phyloP scores from a whole-genome alignment of 73 alveolate genomes.

The Symbiodinium pilosum region DNA sequence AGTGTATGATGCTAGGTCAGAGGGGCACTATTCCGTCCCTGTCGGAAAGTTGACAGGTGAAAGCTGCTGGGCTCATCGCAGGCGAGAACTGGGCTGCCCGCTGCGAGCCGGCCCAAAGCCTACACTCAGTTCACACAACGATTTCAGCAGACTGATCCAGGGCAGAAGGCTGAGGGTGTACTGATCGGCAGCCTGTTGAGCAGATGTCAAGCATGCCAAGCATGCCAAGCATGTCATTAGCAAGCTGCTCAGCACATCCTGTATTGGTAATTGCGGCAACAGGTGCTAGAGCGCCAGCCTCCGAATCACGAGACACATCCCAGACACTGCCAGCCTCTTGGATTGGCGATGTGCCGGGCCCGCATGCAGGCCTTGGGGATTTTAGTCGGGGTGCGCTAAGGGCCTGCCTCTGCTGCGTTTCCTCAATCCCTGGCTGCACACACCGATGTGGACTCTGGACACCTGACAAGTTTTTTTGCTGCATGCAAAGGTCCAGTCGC shows the following conservation, averaged over 20 bases:
- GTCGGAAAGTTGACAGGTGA: too few species aligned
- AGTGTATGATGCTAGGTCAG: too few species aligned
- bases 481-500: constrained; percentile 19
- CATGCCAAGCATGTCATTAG: too few species aligned
- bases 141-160: neutral
- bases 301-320: constrained; percentile 93
- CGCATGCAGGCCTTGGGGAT: too few species aligned
- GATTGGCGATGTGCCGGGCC: too few species aligned
- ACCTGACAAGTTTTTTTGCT: neutral
- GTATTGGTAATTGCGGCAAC: too few species aligned
- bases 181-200: too few species aligned
- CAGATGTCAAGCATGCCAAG: too few species aligned
- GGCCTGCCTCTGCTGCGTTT: too few species aligned
- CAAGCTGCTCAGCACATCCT: too few species aligned
- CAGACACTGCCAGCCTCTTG: neutral
- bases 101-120: constrained; percentile 49
- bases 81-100: constrained; percentile 90
- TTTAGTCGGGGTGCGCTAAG: too few species aligned
- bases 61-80: constrained; percentile 56
- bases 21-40: too few species aligned
- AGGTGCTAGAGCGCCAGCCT: constrained; percentile 85
- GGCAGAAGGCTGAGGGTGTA: neutral
- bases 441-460: neutral
- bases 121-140: neutral
- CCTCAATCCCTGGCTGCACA: neutral